Percentiles rank a stretch among this genome's conserved stretches.
Conservation (phyloP, 2,329 filamentous ascomycete genomes). For the Penicillium expansum region DNA sequence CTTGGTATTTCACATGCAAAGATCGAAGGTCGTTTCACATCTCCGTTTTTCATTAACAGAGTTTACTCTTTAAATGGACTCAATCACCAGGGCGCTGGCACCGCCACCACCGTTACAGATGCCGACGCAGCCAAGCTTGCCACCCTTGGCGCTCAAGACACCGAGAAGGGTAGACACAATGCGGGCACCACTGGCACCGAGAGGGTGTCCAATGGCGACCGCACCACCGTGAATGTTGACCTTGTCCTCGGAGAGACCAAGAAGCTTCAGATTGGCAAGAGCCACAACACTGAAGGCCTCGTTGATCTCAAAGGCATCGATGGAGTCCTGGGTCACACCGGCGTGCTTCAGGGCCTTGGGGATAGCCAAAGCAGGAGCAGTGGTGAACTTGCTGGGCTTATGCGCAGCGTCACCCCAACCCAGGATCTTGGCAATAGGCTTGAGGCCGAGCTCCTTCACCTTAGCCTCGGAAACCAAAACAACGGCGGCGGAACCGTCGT, state of each 20-base stretch:
- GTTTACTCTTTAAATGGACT: conserved; percentile 49
- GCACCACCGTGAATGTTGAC: conserved; percentile 95
- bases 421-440: conserved; percentile 91
- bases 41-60: conserved; percentile 20
- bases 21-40: conserved; percentile 22
- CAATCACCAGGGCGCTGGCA: conserved; percentile 88
- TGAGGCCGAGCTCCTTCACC: conserved; percentile 85
- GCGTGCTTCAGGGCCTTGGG: conserved; percentile 98
- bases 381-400: conserved; percentile 92
- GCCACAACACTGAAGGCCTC: conserved; percentile 98
- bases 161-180: conserved; percentile 88
- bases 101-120: conserved; percentile 99
- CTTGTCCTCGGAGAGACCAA: conserved; percentile 74
- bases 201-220: conserved; percentile 91
- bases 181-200: conserved; percentile 89
- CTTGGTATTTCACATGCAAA: conserved; percentile 10
- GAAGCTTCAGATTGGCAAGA: conserved; percentile 91
- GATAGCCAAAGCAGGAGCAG: conserved; percentile 86
- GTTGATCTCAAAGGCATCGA: conserved; percentile 98
- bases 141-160: conserved; percentile 85
- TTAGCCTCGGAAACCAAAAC: conserved; percentile 93
- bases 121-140: conserved; percentile 87
- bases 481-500: conserved; percentile 88
- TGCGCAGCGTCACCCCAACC: conserved; percentile 96
- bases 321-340: conserved; percentile 68